Conservation (phyloP, 306 rosid genomes). For the Sindora glabra region DNA sequence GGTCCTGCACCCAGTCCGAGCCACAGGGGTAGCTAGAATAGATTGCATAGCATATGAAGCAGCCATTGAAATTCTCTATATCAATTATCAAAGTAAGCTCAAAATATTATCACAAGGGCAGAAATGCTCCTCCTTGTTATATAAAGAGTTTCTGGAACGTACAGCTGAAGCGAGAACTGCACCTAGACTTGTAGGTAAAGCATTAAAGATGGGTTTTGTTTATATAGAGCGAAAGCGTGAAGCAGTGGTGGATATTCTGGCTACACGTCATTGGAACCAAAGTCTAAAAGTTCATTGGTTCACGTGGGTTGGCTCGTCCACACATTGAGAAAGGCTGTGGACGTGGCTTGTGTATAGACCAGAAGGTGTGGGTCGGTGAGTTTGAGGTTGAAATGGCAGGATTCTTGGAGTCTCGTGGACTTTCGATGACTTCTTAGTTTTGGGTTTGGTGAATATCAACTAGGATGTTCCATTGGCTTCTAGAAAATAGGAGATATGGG, state of each 20-base stretch:
- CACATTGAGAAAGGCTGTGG: slow-evolving; percentile 14
- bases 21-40: slow-evolving; percentile 19
- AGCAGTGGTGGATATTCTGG: slow-evolving; percentile 30
- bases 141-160: neutral
- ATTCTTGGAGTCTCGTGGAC: neutral
- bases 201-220: neutral
- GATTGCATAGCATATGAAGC: slow-evolving; percentile 37
- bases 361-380: slow-evolving; percentile 31
- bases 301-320: slow-evolving; percentile 38
- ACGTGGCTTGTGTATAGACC: slow-evolving; percentile 24
- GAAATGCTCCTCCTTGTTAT: too few species aligned
- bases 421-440: neutral
- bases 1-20: neutral
- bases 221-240: slow-evolving; percentile 14
- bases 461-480: neutral
- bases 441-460: neutral
- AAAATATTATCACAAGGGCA: too few species aligned
- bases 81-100: neutral
- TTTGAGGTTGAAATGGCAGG: neutral
- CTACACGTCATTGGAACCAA: slow-evolving; percentile 20
- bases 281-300: slow-evolving; percentile 23
- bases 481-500: too few species aligned
- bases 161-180: neutral
- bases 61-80: slow-evolving; percentile 22
- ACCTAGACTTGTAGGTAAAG: neutral